A percentile compares a stretch with the other conserved stretches of the same genome.
Evolutionary conservation across 305 asterid species (phyloP).

Genomic region (Salvia sclarea): DNA sequence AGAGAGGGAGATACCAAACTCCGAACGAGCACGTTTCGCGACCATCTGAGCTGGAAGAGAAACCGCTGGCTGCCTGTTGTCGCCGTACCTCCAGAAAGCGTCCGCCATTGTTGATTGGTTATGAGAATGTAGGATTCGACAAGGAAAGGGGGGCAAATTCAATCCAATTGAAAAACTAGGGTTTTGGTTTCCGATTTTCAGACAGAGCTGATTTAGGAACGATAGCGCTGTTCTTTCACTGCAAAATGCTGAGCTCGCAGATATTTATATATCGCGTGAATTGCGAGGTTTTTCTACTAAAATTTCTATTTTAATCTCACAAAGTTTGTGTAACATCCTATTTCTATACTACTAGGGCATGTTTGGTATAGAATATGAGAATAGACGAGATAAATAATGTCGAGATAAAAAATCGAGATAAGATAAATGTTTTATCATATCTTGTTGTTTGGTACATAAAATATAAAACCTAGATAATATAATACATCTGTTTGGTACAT

Average conservation of each 20-base stretch:
- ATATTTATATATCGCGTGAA: slow-evolving; percentile 20
- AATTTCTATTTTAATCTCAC: neutral
- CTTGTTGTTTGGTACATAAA: no score
- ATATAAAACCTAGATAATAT: no score
- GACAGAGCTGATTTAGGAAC: neutral
- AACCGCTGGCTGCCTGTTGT: slow-evolving; percentile 45
- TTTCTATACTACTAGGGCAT: no score
- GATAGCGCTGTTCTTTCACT: neutral
- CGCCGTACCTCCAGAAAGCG: slow-evolving; percentile 53
- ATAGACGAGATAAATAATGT: no score
- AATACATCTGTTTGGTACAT: no score
- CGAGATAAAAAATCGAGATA: no score
- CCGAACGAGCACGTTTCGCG: slow-evolving; percentile 56
- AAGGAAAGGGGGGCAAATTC: slow-evolving; percentile 1
- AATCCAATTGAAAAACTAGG: slow-evolving; percentile 21
- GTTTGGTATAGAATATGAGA: no score
- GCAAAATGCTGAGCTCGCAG: neutral
- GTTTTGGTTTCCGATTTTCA: slow-evolving; percentile 16
- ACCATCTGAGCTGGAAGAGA: slow-evolving; percentile 43
- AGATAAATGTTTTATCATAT: no score
- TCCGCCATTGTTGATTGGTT: slow-evolving; percentile 48
- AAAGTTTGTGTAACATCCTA: no score
- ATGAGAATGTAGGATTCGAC: neutral
- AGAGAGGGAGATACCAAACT: slow-evolving; percentile 40
- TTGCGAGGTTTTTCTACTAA: neutral